Percentiles rank a stretch among this genome's conserved stretches.
Evolutionary conservation across 2,329 filamentous ascomycete genomes (phyloP).

Genomic region (Aspergillus ibericus): DNA sequence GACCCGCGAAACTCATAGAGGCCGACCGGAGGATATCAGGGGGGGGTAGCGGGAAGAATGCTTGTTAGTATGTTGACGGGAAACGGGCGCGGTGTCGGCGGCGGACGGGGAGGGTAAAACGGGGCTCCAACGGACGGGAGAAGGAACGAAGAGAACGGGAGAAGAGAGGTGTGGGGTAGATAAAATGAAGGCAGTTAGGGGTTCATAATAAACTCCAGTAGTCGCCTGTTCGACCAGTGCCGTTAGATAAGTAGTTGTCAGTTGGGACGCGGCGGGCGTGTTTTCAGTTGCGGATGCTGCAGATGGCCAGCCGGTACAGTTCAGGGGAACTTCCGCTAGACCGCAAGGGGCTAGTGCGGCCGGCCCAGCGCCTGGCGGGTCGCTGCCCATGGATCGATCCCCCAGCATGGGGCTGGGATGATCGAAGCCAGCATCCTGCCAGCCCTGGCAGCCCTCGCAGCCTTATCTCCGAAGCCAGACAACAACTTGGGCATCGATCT

Average conservation of each 20-base stretch:
- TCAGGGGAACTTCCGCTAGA: neutral
- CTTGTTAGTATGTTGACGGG: conserved; percentile 10
- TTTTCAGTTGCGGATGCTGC: neutral
- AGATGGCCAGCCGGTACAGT: neutral
- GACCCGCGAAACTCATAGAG: conserved; percentile 32
- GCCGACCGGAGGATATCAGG: conserved; percentile 1
- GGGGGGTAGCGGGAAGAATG: neutral
- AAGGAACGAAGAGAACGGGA: neutral
- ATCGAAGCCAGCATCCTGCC: neutral
- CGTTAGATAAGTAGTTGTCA: neutral
- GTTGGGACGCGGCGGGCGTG: neutral
- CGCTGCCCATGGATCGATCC: neutral
- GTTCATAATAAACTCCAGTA: neutral
- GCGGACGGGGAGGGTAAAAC: conserved; percentile 3
- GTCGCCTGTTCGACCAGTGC: neutral
- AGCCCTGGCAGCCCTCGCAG: neutral
- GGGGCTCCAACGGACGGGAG: neutral
- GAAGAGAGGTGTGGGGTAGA: neutral
- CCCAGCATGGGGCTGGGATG: neutral
- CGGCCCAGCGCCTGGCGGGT: neutral
- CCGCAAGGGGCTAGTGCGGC: neutral
- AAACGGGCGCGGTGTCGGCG: conserved; percentile 15
- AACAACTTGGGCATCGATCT: neutral
- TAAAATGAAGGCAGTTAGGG: neutral
- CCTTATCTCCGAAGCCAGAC: neutral